These are phyloP conservation scores for Parastagonospora avenae DNA, from an alignment of 2,329 filamentous ascomycete genomes.

Conservation along the genomic window DNA sequence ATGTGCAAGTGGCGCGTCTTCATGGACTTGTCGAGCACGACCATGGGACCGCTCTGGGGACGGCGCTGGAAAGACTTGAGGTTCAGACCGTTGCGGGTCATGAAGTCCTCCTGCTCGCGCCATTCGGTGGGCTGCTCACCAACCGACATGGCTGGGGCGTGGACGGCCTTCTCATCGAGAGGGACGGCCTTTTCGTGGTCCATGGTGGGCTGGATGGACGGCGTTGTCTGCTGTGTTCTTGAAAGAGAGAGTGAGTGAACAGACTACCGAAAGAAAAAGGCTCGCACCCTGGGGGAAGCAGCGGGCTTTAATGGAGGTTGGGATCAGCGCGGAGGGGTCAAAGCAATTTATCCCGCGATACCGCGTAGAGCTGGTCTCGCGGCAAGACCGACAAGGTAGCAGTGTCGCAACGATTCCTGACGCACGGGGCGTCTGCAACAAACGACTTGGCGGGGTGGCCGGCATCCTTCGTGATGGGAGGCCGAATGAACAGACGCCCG, in stretches of 20 bases:
- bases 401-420: slow-evolving; percentile 13
- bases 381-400: slow-evolving; percentile 33
- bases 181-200: slow-evolving; percentile 33
- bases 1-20: slow-evolving; percentile 65
- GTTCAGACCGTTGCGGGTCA: slow-evolving; percentile 45
- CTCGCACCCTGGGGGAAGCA: slow-evolving; percentile 11
- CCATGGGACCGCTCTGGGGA: slow-evolving; percentile 23
- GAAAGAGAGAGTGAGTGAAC: not conserved
- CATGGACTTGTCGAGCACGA: slow-evolving; percentile 52
- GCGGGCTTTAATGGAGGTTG: not conserved
- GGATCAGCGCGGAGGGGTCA: slow-evolving; percentile 31
- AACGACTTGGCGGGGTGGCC: slow-evolving; percentile 19
- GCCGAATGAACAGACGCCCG: slow-evolving; percentile 6
- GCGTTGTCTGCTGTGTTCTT: not conserved
- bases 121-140: slow-evolving; percentile 19
- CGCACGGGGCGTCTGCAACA: slow-evolving; percentile 19
- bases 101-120: slow-evolving; percentile 40
- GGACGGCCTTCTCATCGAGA: slow-evolving; percentile 34
- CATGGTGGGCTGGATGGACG: slow-evolving; percentile 21
- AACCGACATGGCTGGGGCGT: slow-evolving; percentile 7
- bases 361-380: slow-evolving; percentile 5
- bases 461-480: slow-evolving; percentile 16
- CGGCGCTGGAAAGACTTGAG: slow-evolving; percentile 43
- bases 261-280: slow-evolving; percentile 6
- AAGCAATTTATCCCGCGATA: slow-evolving; percentile 23